These are phyloP conservation scores for Aspergillus steynii DNA, from an alignment of 495 filamentous ascomycete species.

Conservation along the genomic window DNA sequence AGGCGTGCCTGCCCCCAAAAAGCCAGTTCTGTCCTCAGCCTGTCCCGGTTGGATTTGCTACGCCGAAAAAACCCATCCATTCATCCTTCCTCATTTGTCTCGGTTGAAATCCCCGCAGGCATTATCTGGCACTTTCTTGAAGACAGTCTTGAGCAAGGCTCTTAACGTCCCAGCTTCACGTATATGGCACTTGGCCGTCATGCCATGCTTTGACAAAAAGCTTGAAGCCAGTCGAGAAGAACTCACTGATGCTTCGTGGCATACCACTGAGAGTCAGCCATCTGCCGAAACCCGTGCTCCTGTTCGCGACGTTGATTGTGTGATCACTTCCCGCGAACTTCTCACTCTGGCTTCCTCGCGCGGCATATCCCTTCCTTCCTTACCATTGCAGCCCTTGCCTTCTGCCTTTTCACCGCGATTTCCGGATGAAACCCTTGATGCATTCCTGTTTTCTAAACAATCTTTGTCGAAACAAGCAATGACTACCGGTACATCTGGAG, in stretches of 20 bases:
- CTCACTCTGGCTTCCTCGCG: slow-evolving; percentile 81
- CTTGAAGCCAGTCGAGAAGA: slow-evolving; percentile 93
- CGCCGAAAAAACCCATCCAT: slow-evolving; percentile 93
- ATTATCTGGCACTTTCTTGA: slow-evolving; percentile 82
- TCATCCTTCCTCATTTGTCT: slow-evolving; percentile 88
- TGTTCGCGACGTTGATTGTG: slow-evolving; percentile 90
- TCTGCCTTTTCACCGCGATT: slow-evolving; percentile 48
- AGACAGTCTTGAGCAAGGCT: slow-evolving; percentile 72
- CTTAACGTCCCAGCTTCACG: slow-evolving; percentile 71
- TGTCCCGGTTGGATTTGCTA: slow-evolving; percentile 99
- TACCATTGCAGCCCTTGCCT: slow-evolving; percentile 59
- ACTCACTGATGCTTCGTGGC: slow-evolving; percentile 81
- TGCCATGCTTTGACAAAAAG: slow-evolving; percentile 99
- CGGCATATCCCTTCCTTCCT: slow-evolving; percentile 65
- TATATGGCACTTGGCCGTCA: slow-evolving; percentile 92
- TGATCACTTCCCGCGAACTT: slow-evolving; percentile 92
- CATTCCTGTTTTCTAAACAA: slow-evolving; percentile 62
- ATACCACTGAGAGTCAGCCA: slow-evolving; percentile 9
- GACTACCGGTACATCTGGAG: slow-evolving; percentile 76
- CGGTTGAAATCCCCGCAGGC: slow-evolving; percentile 93
- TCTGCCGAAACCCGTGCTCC: slow-evolving; percentile 45
- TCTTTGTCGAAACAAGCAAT: slow-evolving; percentile 28
- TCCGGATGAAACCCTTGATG: slow-evolving; percentile 66
- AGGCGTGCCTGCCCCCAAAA: slow-evolving; percentile 45
- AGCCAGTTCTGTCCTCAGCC: slow-evolving; percentile 82